These are phyloP conservation scores for Phytopythium boreale DNA, from an alignment of 352 stramenopile species.

Conservation along the genomic window DNA sequence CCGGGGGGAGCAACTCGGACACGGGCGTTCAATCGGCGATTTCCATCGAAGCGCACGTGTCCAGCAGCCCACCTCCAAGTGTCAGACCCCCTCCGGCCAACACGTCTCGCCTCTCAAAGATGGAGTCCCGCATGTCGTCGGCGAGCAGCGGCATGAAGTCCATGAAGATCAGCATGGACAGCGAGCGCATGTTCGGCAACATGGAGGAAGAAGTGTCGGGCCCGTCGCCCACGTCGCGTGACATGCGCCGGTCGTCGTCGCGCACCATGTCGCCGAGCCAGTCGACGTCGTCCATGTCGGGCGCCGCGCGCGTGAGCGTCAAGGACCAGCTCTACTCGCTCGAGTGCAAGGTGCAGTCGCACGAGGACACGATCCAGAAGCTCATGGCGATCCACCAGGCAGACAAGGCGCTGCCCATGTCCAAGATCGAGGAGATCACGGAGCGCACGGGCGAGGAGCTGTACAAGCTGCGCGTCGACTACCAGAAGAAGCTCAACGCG, in stretches of 20 bases:
- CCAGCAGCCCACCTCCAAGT: not conserved
- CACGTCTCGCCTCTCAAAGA: constrained; percentile 12
- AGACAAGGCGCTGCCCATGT: constrained; percentile 69
- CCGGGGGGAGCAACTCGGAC: not conserved
- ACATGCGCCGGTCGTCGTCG: constrained; percentile 61
- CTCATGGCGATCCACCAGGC: constrained; percentile 81
- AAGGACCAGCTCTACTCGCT: constrained; percentile 80
- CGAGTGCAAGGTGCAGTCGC: constrained; percentile 74
- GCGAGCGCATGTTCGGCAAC: constrained; percentile 75
- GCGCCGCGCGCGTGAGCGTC: constrained; percentile 50
- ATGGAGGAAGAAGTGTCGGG: constrained; percentile 64
- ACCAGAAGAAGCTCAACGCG: constrained; percentile 82
- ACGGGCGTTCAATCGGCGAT: not conserved
- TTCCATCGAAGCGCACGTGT: not conserved
- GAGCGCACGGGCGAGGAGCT: constrained; percentile 76
- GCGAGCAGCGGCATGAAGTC: constrained; percentile 67
- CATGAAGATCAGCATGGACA: constrained; percentile 84
- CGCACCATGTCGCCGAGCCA: constrained; percentile 57
- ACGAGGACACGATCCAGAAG: constrained; percentile 84
- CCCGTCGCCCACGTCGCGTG: constrained; percentile 43
- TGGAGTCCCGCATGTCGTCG: constrained; percentile 63
- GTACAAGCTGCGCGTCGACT: constrained; percentile 71
- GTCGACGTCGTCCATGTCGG: constrained; percentile 28
- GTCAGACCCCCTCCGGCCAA: not conserved
- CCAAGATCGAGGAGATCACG: constrained; percentile 81